phyloP scores from a whole-genome alignment of 805 yeast genomes.

The Ogataea saltuana region DNA sequence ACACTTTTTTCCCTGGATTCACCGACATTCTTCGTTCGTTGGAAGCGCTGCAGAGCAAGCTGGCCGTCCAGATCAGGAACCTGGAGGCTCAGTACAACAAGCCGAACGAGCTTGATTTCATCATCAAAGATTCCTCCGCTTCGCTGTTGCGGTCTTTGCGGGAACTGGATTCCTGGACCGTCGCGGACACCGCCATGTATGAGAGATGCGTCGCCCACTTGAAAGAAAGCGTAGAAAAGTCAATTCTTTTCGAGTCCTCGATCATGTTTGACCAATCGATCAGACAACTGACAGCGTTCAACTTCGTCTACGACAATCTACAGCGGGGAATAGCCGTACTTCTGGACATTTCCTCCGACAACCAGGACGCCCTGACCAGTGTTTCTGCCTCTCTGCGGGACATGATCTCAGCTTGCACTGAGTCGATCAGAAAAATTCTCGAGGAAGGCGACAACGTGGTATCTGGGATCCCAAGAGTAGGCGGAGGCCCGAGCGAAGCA shows the following conservation, averaged over 20 bases:
- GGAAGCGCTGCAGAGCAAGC: constrained; percentile 34
- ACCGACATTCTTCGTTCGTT: constrained; percentile 15
- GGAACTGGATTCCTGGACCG: constrained; percentile 60
- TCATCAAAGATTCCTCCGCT: constrained; percentile 46
- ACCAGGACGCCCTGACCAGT: constrained; percentile 15
- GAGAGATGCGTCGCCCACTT: constrained; percentile 43
- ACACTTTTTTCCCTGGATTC: constrained; percentile 23
- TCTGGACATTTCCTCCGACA: constrained; percentile 20
- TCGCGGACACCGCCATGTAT: constrained; percentile 43
- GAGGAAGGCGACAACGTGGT: constrained; percentile 17
- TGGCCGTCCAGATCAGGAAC: constrained; percentile 47
- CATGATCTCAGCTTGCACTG: constrained; percentile 15
- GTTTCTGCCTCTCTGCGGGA: constrained; percentile 15
- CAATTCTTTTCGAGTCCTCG: constrained; percentile 56
- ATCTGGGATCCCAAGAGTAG: constrained; percentile 1
- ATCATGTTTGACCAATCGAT: constrained; percentile 52
- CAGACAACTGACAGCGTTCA: constrained; percentile 23
- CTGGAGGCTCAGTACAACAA: constrained; percentile 51
- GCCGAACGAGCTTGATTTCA: constrained; percentile 53
- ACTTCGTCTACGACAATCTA: constrained; percentile 17
- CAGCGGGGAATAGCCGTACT: constrained; percentile 17
- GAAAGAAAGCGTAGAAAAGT: constrained; percentile 51
- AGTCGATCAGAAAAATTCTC: constrained; percentile 20
- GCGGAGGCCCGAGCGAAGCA: constrained; percentile 9
- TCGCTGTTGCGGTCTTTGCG: constrained; percentile 47